Percentiles rank a stretch among this genome's conserved stretches.
Evolutionary conservation across 192 early-diverging fungal genomes (phyloP).

Genomic region (Backusella tarrabulga): DNA sequence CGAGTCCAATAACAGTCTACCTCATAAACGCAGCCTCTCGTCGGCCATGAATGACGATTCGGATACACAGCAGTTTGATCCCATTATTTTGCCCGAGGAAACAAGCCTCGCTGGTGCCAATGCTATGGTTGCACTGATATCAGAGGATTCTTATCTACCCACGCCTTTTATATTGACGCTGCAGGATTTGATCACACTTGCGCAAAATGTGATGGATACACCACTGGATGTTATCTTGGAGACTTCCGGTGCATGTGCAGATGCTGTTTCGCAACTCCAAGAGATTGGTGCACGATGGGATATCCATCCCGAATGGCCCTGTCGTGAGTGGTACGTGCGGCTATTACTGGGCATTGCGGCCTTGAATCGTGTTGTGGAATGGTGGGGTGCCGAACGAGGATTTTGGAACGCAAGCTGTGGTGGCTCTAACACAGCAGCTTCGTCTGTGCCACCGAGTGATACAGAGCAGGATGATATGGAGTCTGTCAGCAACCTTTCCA

Average conservation of each 20-base stretch:
- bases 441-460: not conserved
- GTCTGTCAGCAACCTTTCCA: not conserved
- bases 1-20: not conserved
- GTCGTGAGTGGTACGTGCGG: conserved; percentile 60
- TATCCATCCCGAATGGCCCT: conserved; percentile 62
- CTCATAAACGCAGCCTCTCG: conserved; percentile 5
- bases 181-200: conserved; percentile 64
- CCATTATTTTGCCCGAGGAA: not conserved
- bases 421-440: not conserved
- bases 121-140: conserved; percentile 41
- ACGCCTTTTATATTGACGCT: conserved; percentile 63
- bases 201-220: conserved; percentile 74
- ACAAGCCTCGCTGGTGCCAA: not conserved
- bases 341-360: conserved; percentile 73
- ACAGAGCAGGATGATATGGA: conserved; percentile 8
- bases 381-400: conserved; percentile 72
- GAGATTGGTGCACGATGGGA: conserved; percentile 64
- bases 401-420: conserved; percentile 49
- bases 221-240: conserved; percentile 55
- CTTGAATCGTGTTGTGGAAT: conserved; percentile 77
- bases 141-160: conserved; percentile 53
- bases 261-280: conserved; percentile 57
- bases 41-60: not conserved
- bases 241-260: conserved; percentile 56
- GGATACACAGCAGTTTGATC: not conserved